Base-by-base conservation (phyloP, 1,139 yeast species). In the Geotrichum aggregatum region DNA sequence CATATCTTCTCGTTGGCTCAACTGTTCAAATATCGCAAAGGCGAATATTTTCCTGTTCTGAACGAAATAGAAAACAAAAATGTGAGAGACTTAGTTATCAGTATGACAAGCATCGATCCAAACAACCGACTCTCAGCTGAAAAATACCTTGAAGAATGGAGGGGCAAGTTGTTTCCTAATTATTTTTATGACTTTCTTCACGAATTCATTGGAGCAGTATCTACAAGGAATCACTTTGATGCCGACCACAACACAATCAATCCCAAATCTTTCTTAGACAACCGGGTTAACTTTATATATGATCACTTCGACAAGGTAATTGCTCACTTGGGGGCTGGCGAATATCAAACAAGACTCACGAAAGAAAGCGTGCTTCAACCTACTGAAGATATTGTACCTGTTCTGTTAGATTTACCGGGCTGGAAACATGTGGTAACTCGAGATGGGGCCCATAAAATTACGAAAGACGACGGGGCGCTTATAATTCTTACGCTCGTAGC, bases 1-100 rank as follows among this genome's bases (percentile, higher is more conserved):
- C 87, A 97, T 0, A 76, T 88, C 0, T 91, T 94, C 66, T 83
- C 95, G 0, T 73, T 92, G 18, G 84, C 98, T 0, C 96, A 89
- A 63, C 71, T 91, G 58, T 89, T 87, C 73, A 86, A 84, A 67
- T 92, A 86, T 67, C 83, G 83, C 61, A 80, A 79, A 58, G 78
- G 81, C 5, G 91, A 84, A 56, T 83, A 77, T 61, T 64, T 66
- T 7, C 95, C 96, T 0, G 80, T 79, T 59, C 67, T 84, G 55
- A 72, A 78, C 30, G 74, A 76, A 22, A 77, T 84, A 46, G 74
- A 76, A 22, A 82, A 85, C 59, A 59, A 64, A 0, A 61, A 72
- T 39, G 73, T 87, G 1, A 74, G 76, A 54, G 72, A 75, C 18
- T 66, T 92, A 56, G 78, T 91, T 1, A 59, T 66, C 41, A 76